These are phyloP conservation scores for Backusella morwellensis DNA, from an alignment of 192 early-diverging fungal species.

Conservation along the genomic window DNA sequence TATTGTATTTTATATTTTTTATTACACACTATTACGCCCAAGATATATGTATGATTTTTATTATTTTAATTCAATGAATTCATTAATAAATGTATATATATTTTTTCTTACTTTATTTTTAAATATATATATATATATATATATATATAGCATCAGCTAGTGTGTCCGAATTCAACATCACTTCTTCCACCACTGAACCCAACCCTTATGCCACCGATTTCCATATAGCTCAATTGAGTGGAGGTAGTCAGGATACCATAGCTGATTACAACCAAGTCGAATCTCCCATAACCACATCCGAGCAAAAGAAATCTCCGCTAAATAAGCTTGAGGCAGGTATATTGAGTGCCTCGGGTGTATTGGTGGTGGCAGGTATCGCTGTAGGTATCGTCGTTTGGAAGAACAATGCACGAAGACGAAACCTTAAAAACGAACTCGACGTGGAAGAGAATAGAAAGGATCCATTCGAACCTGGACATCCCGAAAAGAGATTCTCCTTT, in stretches of 20 bases:
- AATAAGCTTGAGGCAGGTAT: constrained; percentile 8
- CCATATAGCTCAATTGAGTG: not conserved
- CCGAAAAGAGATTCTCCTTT: not conserved
- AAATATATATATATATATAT: no score
- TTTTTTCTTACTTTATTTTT: not conserved
- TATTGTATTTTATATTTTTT: constrained; percentile 5
- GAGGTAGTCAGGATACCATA: not conserved
- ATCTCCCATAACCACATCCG: not conserved
- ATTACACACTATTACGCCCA: constrained; percentile 1
- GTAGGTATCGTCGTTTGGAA: constrained; percentile 8
- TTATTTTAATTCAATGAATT: not conserved
- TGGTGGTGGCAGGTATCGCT: constrained; percentile 7
- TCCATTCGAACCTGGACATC: not conserved
- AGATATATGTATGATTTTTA: constrained; percentile 2
- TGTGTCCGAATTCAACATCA: not conserved
- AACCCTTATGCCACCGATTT: not conserved
- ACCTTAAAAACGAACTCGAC: not conserved
- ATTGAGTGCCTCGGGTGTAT: not conserved
- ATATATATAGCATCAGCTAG: not conserved
- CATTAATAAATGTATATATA: not conserved
- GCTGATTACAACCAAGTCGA: not conserved
- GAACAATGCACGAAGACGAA: not conserved
- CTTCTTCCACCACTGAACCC: not conserved
- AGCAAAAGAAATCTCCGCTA: not conserved
- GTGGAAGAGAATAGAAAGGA: not conserved